Base-by-base conservation (phyloP, 441 rosid genomes). In the Adansonia grandidieri region DNA sequence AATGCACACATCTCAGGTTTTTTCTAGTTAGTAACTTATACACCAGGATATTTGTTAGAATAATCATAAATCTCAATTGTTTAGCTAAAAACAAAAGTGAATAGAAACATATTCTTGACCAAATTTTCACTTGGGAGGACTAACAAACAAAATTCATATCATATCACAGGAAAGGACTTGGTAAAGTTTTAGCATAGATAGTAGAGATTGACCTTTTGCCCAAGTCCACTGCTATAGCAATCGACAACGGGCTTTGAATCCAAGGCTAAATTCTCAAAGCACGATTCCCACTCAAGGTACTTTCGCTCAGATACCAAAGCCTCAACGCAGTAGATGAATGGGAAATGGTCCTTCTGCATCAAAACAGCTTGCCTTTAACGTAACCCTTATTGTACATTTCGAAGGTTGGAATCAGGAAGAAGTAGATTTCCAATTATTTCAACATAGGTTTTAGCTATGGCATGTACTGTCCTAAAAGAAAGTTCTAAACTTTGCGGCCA, bases 291-390 rank as follows among this genome's bases (percentile, higher is more conserved):
- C 62, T 90, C 68, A 0, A 84, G 60, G 79, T 80, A 87, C 69
- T 89, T 84, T 40, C 56, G 82, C 81, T 89, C 81, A 48, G 81
- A 83, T 77, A 84, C 98, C 83, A 89, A 81, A 76, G 67, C 80
- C 91, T 94, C 99, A 0, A 96, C 71, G 73, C 98, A 96, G 76
- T 89, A 77, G 69, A 94, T 90, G 61, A 96, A 88, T 11, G 88
- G 90, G 78, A 94, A 94, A 87, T 96, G 95, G 50, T 89, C 92
- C 57, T 76, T 84, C 99, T 93, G 91, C 90, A 88, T 65, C 32
- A 63, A 45, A 83, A 73, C 6, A 66, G 53, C 60, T 66, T 19
- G 47, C 15, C 45, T 15, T 45, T 14, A 56, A 65, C 73, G 56
- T 54, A 54, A 53, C 75, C 28, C 62, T 9, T 15, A n/a, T 15